These are phyloP conservation scores for Solanum habrochaites DNA, from an alignment of 257 asterid species.

Conservation along the genomic window DNA sequence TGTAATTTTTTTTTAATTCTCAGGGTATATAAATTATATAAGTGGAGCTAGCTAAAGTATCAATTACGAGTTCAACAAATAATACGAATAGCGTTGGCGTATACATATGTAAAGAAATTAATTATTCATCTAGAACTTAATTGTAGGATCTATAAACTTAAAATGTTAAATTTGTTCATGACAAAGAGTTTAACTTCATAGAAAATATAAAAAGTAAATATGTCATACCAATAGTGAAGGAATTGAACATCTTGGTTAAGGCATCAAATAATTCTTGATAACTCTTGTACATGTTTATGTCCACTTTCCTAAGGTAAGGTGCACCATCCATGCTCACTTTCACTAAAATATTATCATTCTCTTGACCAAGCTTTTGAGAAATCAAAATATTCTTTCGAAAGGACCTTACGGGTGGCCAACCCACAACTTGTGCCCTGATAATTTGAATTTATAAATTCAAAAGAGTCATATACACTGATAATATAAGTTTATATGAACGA, in stretches of 20 bases:
- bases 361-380: background rate
- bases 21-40: background rate
- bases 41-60: background rate
- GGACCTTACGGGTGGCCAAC: slow-evolving; percentile 32
- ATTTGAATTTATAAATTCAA: background rate
- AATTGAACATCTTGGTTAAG: slow-evolving; percentile 27
- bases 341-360: slow-evolving; percentile 13
- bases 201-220: background rate
- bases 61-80: background rate
- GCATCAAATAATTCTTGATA: slow-evolving; percentile 24
- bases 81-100: background rate
- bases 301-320: slow-evolving; percentile 24
- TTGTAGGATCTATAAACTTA: background rate
- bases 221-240: slow-evolving; percentile 20
- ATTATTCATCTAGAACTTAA: background rate
- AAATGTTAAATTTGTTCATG: background rate
- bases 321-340: slow-evolving; percentile 18
- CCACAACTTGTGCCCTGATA: slow-evolving; percentile 26
- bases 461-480: background rate
- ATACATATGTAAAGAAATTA: background rate
- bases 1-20: background rate
- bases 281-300: slow-evolving; percentile 23
- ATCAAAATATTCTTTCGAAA: slow-evolving; percentile 13
- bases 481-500: background rate
- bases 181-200: background rate